phyloP scores from a whole-genome alignment of 306 rosid species.

The Hippophae rhamnoides region DNA sequence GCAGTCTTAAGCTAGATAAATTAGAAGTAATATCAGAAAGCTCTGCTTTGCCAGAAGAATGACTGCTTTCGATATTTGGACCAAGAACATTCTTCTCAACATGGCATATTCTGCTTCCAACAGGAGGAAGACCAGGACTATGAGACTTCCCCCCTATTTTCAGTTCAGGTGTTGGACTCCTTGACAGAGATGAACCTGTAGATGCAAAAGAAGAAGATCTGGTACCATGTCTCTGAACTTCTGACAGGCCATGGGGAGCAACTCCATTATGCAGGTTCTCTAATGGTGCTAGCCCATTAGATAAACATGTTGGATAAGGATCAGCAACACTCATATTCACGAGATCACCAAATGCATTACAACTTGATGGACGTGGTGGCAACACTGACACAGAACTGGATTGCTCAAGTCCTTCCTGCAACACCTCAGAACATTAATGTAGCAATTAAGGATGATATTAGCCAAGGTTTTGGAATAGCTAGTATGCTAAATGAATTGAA shows the following conservation, averaged over 20 bases:
- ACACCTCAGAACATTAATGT: conserved; percentile 8
- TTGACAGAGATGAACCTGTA: conserved; percentile 46
- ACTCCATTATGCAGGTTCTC: conserved; percentile 52
- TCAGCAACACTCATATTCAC: conserved; percentile 37
- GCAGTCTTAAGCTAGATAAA: conserved; percentile 55
- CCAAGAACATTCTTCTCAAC: conserved; percentile 41
- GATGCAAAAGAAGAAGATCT: conserved; percentile 47
- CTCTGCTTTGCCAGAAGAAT: conserved; percentile 44
- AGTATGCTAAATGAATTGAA: background rate
- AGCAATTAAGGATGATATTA: conserved; percentile 8
- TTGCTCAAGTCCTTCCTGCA: conserved; percentile 76
- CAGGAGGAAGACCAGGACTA: conserved; percentile 52
- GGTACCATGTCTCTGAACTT: conserved; percentile 50
- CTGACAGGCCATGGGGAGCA: conserved; percentile 38
- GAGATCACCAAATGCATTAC: conserved; percentile 53
- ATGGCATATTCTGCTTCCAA: conserved; percentile 43
- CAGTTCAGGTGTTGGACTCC: conserved; percentile 68
- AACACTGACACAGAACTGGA: conserved; percentile 49
- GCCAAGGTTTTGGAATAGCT: conserved; percentile 1
- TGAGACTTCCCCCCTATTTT: conserved; percentile 55
- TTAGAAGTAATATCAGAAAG: conserved; percentile 44
- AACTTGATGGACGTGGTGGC: conserved; percentile 57
- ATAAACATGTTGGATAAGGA: conserved; percentile 24
- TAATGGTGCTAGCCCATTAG: conserved; percentile 37
- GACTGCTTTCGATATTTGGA: conserved; percentile 37